phyloP scores from a whole-genome alignment of 2,329 filamentous ascomycete genomes.

The Hypoxylon sp. region DNA sequence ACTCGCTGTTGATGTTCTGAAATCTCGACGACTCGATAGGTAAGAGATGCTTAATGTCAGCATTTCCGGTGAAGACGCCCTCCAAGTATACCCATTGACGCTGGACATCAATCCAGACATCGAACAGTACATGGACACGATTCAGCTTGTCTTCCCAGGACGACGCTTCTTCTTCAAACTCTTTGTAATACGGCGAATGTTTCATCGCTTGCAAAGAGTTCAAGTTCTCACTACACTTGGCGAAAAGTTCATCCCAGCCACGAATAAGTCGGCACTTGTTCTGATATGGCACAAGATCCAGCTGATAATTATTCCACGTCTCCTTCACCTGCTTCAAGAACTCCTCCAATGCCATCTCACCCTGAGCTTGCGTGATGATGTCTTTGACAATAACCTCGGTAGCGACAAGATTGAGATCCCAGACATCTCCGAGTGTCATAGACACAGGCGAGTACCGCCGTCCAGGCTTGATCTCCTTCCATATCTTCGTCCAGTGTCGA shows the following conservation, averaged over 20 bases:
- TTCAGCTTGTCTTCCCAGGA: constrained; percentile 99
- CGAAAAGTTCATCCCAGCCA: constrained; percentile 98
- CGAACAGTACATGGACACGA: constrained; percentile 95
- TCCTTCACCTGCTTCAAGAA: constrained; percentile 97
- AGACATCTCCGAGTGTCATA: constrained; percentile 97
- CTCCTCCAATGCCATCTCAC: constrained; percentile 98
- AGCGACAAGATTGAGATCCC: constrained; percentile 92
- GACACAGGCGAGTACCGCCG: constrained; percentile 95
- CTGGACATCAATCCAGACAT: constrained; percentile 99
- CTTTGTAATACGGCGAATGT: constrained; percentile 98
- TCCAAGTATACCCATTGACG: constrained; percentile 99
- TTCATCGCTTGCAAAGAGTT: constrained; percentile 99
- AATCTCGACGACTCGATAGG: constrained; percentile 97
- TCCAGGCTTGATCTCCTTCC: constrained; percentile 92
- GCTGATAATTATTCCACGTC: constrained; percentile 93
- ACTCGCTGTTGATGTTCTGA: constrained; percentile 99
- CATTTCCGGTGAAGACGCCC: constrained; percentile 98
- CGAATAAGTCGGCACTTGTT: constrained; percentile 98
- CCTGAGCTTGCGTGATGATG: constrained; percentile 95
- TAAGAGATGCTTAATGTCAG: constrained; percentile 97
- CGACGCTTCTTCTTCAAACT: constrained; percentile 97
- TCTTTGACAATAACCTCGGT: constrained; percentile 91
- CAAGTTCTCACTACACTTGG: constrained; percentile 97
- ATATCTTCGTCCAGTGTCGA: constrained; percentile 97
- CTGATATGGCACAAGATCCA: constrained; percentile 97